A percentile compares a stretch with the other conserved stretches of the same genome.
Conservation (phyloP, 2,329 filamentous ascomycete species). For the Fusarium ramigenum region DNA sequence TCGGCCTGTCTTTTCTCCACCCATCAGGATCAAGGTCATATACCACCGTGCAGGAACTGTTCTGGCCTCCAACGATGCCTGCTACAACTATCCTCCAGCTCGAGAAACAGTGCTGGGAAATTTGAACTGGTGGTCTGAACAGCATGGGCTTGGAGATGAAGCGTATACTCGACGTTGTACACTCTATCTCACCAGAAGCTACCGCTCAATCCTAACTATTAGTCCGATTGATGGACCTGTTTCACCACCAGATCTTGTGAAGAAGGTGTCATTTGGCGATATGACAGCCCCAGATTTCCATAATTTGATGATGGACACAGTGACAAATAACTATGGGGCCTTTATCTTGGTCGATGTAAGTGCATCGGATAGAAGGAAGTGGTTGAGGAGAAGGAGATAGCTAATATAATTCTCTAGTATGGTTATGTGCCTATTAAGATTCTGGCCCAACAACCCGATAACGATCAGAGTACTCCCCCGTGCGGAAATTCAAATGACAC, state of each 20-base stretch:
- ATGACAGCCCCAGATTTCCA: constrained; percentile 41
- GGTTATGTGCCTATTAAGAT: constrained; percentile 11
- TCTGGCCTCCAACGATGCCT: constrained; percentile 22
- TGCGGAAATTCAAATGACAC: neutral
- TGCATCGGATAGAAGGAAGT: neutral
- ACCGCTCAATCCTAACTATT: constrained; percentile 12
- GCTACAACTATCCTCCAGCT: constrained; percentile 21
- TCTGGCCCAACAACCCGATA: neutral
- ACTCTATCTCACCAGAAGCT: constrained; percentile 24
- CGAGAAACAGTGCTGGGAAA: constrained; percentile 26
- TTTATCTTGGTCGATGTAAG: constrained; percentile 41
- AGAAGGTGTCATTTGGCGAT: constrained; percentile 43
- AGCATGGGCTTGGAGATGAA: constrained; percentile 19
- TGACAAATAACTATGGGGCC: constrained; percentile 17
- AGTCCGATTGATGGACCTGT: constrained; percentile 13
- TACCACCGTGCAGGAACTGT: constrained; percentile 31
- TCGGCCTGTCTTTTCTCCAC: neutral
- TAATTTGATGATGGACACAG: constrained; percentile 29
- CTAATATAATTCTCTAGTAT: constrained; percentile 1
- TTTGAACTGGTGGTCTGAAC: constrained; percentile 18
- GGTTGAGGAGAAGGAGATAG: neutral
- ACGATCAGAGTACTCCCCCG: neutral
- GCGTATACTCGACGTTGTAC: constrained; percentile 26
- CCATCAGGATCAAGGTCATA: constrained; percentile 30
- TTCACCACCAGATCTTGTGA: constrained; percentile 40